Evolutionary conservation across 1,139 yeast genomes (phyloP).

Genomic region (Blastobotrys capitulatus): DNA sequence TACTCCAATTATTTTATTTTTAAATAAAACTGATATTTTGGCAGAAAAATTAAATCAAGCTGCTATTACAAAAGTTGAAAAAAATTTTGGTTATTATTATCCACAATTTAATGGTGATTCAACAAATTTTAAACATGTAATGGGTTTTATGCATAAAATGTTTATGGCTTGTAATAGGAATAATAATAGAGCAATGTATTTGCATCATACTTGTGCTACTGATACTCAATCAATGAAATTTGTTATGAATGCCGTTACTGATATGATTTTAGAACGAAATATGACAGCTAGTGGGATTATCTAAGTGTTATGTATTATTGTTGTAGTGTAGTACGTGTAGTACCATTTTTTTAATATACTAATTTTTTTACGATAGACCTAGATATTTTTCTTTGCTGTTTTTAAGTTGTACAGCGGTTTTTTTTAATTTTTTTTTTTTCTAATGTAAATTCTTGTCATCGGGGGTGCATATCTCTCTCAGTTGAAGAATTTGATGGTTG

Average conservation of each 20-base stretch:
- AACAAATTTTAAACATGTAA: slow-evolving; percentile 20
- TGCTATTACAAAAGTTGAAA: slow-evolving; percentile 32
- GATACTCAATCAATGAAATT: slow-evolving; percentile 84
- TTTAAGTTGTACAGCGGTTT: no score
- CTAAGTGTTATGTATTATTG: slow-evolving; percentile 30
- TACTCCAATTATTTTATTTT: slow-evolving; percentile 83
- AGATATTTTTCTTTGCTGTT: no score
- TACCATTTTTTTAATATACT: no score
- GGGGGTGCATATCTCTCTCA: no score
- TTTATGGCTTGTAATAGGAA: slow-evolving; percentile 45
- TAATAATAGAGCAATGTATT: slow-evolving; percentile 61
- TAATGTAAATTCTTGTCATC: no score
- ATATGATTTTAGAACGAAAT: slow-evolving; percentile 79
- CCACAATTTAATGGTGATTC: slow-evolving; percentile 25
- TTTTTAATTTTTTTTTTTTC: no score
- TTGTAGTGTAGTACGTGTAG: no score
- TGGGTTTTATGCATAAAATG: slow-evolving; percentile 23
- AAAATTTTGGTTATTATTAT: slow-evolving; percentile 22
- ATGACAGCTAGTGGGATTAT: slow-evolving; percentile 78
- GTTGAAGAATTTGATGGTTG: no score
- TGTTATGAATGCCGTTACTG: slow-evolving; percentile 89
- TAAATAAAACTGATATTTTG: slow-evolving; percentile 83
- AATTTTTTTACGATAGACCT: background rate
- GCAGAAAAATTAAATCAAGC: slow-evolving; percentile 51
- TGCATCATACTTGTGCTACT: slow-evolving; percentile 94